Base-by-base conservation (phyloP, 106 monocot genomes). In the Dendrobium nobile region DNA sequence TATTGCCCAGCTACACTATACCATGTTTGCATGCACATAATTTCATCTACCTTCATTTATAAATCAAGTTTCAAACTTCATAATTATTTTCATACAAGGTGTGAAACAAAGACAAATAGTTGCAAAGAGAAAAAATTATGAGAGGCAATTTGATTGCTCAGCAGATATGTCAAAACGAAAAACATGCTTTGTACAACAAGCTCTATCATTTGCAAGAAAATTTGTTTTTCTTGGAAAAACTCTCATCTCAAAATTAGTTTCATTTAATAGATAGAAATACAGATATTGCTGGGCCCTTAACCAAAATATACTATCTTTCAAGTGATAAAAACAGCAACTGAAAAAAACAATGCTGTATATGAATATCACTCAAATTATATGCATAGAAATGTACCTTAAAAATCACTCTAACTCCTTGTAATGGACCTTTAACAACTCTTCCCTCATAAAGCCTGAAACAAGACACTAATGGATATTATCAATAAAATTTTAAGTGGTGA, bases 381-480 rank as follows among this genome's bases (percentile, higher is more conserved):
- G 26, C 64, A 65, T 65, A 65, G 54, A 55, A 0, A 67, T 1
- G 26, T 92, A 94, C 96, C 92, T 96, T 96, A 51, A 97, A 97
- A 10, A 89, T 43, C 67, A 94, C 86, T 77, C 82, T 73, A 73
- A 84, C 90, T 68, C 92, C 97, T 84, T 56, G 90, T 13, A 83
- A 41, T 51, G 87, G 85, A 88, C 97, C 97, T 85, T 88, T 87
- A 37, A 85, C 74, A 77, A 97, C 81, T 88, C 94, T 89, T 84
- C 97, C 94, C 58, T 94, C 97, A 73, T 94, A 97, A 84, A 97
- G 92, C 89, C 97, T 97, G 92, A 68, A 94, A 90, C 48, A 27
- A 80, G 72, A 87, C 89, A 87, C 85, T 82, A 77, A 84, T 80
- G 72, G 48, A 84, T 80, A 79, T 80, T 81, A 85, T 74, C 47